Evolutionary conservation across 116 monocot genomes (phyloP).

Genomic region (Trichopus zeylanicus): DNA sequence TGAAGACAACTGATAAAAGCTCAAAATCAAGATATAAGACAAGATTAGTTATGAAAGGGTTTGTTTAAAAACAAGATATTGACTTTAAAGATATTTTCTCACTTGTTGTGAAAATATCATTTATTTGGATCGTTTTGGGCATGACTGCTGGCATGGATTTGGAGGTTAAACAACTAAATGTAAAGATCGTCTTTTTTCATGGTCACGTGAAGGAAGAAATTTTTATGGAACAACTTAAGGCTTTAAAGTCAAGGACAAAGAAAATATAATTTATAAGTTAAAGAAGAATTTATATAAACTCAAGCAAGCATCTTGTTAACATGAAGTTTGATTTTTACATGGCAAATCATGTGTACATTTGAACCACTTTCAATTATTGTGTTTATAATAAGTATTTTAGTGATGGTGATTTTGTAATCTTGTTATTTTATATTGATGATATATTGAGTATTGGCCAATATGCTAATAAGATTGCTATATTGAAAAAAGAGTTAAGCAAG

Average conservation of each 20-base stretch:
- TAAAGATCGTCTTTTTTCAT: too few relatives aligned
- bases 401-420: too few relatives aligned
- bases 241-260: neutral
- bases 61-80: constrained; percentile 1
- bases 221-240: constrained; percentile 2
- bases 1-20: neutral
- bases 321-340: constrained; percentile 5
- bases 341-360: neutral
- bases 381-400: neutral
- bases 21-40: neutral
- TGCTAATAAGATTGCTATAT: neutral
- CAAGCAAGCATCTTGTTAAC: neutral
- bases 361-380: neutral
- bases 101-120: too few relatives aligned
- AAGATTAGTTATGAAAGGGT: constrained; percentile 2
- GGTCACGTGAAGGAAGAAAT: neutral
- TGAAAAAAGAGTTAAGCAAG: neutral
- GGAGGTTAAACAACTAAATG: too few relatives aligned
- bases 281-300: constrained; percentile 5
- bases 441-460: too few relatives aligned
- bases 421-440: too few relatives aligned
- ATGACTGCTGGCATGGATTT: too few relatives aligned
- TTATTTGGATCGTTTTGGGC: too few relatives aligned
- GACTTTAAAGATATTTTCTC: too few relatives aligned
- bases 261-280: constrained; percentile 2